A percentile compares a stretch with the other conserved stretches of the same genome.
Conservation (phyloP, 2,329 filamentous ascomycete species). For the Hypomyces rosellus region DNA sequence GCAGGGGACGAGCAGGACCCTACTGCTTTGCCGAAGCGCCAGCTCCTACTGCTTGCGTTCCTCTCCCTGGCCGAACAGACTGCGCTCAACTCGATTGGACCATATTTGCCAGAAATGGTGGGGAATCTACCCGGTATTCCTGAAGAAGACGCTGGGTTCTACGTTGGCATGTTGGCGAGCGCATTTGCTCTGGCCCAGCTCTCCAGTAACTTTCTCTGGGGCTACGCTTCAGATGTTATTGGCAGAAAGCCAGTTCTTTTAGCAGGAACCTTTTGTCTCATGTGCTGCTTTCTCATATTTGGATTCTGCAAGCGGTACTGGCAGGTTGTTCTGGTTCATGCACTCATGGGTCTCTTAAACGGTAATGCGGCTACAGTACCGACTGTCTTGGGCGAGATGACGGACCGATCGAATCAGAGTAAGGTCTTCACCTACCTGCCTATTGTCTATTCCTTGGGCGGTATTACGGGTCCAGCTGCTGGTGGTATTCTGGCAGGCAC, state of each 20-base stretch:
- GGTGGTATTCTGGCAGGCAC: constrained; percentile 74
- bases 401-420: constrained; percentile 90
- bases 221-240: constrained; percentile 56
- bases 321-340: constrained; percentile 81
- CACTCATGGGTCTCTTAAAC: constrained; percentile 86
- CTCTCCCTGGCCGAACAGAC: constrained; percentile 93
- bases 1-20: constrained; percentile 39
- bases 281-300: constrained; percentile 75
- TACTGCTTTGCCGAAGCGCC: constrained; percentile 73
- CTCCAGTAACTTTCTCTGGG: constrained; percentile 68
- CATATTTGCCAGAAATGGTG: constrained; percentile 92
- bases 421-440: constrained; percentile 90
- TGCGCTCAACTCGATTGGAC: constrained; percentile 90
- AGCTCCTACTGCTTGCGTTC: constrained; percentile 78
- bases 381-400: constrained; percentile 90
- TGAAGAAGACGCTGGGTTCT: constrained; percentile 66
- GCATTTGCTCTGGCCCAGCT: constrained; percentile 90
- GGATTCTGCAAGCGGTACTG: constrained; percentile 77
- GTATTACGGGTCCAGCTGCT: constrained; percentile 87
- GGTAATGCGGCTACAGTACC: constrained; percentile 93
- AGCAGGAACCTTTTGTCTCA: constrained; percentile 74
- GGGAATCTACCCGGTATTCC: constrained; percentile 76
- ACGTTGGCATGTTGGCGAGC: constrained; percentile 85
- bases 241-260: constrained; percentile 72
- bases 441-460: constrained; percentile 90